Base-by-base conservation (phyloP, 805 yeast species). In the Candida berthetii region DNA sequence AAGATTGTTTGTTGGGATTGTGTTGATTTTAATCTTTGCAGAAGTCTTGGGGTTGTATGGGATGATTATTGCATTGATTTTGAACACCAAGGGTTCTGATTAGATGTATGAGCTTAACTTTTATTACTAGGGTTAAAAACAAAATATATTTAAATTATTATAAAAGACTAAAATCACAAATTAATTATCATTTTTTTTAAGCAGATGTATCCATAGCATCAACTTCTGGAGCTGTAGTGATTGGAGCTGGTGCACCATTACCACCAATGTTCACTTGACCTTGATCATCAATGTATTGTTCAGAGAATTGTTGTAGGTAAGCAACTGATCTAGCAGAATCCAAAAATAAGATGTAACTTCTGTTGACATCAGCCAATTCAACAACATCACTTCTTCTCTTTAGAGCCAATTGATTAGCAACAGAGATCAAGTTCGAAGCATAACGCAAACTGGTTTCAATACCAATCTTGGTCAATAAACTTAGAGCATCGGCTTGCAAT, bases 41-140 rank as follows among this genome's bases (percentile, higher is more conserved):
- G 96, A 87, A 68, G 96, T 87, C 39, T 73, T 87, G 65, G 96
- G 93, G 3, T 69, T 85, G 48, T 85, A 90, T 61, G 98, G 98
- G 41, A 87, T 90, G 93, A 90, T 90, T 62, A 84, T 90, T 52
- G 96, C 96, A 24, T 78, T 90, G 65, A 87, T 90, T 46, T 76
- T 90, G 61, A 90, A 90, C 65, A 89, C 97, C 36, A 85, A 85
- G 68, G 93, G 93, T 52, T 76, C 85, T 48, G 82, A 81, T 59
- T 74, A 57, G 54, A 10, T 25, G 8, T 7, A 7, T n/a, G n/a
- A n/a, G n/a, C n/a, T n/a, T 14, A 29, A 8, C 34, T 31, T 31
- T n/a, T n/a, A 31, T 13, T 28, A 10, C n/a, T 15, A 28, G 31
- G 14, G n/a, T 14, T 28, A 15, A 7, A 25, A 25, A 10, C 4